Percentiles rank a stretch among this genome's conserved stretches.
Conservation (phyloP, 75 land plant genomes). For the Cunninghamia lanceolata region DNA sequence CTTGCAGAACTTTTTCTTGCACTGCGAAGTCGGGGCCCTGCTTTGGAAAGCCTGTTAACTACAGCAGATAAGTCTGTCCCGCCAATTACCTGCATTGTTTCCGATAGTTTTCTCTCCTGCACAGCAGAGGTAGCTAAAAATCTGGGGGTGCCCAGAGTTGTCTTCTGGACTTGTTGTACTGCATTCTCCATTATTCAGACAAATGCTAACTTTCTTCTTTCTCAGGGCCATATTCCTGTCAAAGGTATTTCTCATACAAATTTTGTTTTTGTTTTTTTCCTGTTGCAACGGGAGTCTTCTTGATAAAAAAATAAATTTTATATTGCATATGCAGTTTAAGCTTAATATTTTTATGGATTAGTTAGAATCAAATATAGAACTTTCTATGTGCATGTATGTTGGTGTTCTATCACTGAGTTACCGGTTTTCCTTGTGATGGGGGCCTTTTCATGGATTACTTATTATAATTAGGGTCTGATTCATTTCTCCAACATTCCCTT, state of each 20-base stretch:
- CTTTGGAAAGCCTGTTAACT: background rate
- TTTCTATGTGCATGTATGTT: no score
- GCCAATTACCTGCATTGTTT: background rate
- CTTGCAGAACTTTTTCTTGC: background rate
- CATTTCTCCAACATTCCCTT: no score
- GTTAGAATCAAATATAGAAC: no score
- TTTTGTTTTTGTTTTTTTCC: no score
- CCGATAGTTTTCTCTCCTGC: background rate
- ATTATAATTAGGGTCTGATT: no score
- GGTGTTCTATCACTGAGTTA: no score
- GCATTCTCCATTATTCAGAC: background rate
- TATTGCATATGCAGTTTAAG: no score
- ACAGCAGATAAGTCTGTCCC: background rate
- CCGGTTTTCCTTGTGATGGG: no score
- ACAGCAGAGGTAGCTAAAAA: background rate
- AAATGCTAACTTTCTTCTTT: background rate
- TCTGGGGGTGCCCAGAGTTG: background rate
- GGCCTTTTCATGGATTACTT: no score
- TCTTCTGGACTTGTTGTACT: background rate
- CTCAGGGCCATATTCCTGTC: background rate
- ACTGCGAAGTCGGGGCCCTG: background rate
- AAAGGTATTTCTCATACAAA: background rate
- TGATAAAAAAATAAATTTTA: no score
- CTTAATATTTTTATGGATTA: no score
- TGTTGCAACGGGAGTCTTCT: no score